These are phyloP conservation scores for Juglanconis oblonga DNA, from an alignment of 2,329 filamentous ascomycete genomes.

Conservation along the genomic window DNA sequence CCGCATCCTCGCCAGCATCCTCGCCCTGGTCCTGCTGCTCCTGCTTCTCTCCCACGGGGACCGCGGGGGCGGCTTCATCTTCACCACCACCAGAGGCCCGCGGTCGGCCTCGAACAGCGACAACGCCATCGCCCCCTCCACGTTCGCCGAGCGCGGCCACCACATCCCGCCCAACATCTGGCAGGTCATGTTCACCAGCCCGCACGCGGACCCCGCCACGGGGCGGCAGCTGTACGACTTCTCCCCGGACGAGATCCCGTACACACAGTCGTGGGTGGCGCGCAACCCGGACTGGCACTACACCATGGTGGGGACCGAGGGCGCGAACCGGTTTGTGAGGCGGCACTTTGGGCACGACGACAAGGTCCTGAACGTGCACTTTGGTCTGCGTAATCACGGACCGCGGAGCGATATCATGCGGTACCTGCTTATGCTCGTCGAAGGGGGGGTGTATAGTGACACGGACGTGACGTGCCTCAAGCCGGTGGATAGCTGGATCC, in stretches of 20 bases:
- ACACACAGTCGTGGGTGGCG: neutral
- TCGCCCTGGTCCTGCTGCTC: neutral
- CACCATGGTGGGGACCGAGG: neutral
- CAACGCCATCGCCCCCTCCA: no score
- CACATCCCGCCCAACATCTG: constrained; percentile 4
- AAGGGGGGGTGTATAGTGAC: constrained; percentile 50
- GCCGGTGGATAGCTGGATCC: constrained; percentile 38
- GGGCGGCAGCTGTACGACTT: constrained; percentile 17
- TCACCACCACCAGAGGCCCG: no score
- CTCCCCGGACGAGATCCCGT: constrained; percentile 15
- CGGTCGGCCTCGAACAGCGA: no score
- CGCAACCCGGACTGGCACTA: neutral
- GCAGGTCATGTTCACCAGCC: neutral
- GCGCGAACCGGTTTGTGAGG: neutral
- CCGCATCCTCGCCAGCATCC: neutral
- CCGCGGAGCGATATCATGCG: constrained; percentile 23
- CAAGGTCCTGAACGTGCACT: neutral
- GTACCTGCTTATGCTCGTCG: constrained; percentile 26
- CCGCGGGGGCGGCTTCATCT: no score
- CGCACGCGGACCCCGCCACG: neutral
- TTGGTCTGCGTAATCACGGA: neutral
- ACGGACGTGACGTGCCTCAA: constrained; percentile 57
- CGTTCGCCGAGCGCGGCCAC: neutral
- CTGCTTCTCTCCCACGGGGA: no score
- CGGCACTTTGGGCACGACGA: neutral